Base-by-base conservation (phyloP, 768 basidiomycete species). In the Termitomyces sp. region DNA sequence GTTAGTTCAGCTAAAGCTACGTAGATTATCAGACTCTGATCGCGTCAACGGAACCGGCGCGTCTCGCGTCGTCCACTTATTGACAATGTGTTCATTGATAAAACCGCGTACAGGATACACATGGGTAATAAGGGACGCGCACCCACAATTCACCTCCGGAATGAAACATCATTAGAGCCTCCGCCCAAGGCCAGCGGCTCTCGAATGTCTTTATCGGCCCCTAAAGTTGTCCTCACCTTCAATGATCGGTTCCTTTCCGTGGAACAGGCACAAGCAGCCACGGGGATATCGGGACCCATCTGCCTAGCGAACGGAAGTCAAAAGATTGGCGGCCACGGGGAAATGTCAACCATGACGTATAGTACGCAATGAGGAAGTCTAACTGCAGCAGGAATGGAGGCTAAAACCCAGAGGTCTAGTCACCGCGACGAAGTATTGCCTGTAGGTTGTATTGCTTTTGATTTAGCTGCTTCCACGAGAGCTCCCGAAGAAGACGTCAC, bases 1-100 rank as follows among this genome's bases (percentile, higher is more conserved):
- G 3, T 24, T 52, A 35, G 9, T 36, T 3, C 36, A 13, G 26
- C 36, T 10, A 3, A 26, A n/a, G 3, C 9, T 26, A 24, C 35
- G 16, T 38, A 18, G 35, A 5, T 28, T 36, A 52, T 52, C 51
- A 36, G 51, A 40, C 24, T 52, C 36, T 52, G 51, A 52, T 52
- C 51, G 36, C 51, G 51, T 40, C 51, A 52, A 40, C 51, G 51
- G 36, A 52, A 52, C 36, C 51, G 51, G 20, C 50, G 32, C 30
- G 30, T 7, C 30, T 30, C 30, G 30, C 36, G 49, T 9, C 26
- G 20, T 49, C 30, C 10, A 48, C 30, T 51, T 38, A 36, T 24
- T 38, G 35, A 52, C 50, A 38, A 52, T 52, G 35, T 26, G 18
- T 38, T 52, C 24, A 52, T 51, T 52, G 51, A n/a, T n/a, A n/a